Evolutionary conservation across 495 filamentous ascomycete species (phyloP).

Genomic region (Lasiosphaeria ovina): DNA sequence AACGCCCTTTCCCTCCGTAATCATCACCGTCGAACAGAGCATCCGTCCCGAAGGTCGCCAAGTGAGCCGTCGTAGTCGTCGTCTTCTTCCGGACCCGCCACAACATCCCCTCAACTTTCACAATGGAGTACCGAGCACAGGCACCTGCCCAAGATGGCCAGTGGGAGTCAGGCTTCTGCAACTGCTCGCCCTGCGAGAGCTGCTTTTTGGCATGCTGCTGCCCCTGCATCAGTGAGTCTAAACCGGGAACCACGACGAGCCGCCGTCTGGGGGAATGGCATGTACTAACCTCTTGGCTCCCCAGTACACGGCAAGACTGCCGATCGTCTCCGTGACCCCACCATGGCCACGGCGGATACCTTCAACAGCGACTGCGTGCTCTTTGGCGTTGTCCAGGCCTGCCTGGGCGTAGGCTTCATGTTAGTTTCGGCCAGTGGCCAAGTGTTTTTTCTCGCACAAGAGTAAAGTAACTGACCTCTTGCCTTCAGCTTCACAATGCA

Average conservation of each 20-base stretch:
- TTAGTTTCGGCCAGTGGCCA: neutral
- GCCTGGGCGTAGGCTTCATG: slow-evolving; percentile 24
- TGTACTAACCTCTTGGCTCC: slow-evolving; percentile 2
- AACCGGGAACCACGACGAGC: neutral
- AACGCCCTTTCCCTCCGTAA: neutral
- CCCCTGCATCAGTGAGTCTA: slow-evolving; percentile 5
- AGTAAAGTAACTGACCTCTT: neutral
- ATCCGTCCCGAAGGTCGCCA: too few relatives aligned
- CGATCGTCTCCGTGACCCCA: slow-evolving; percentile 45
- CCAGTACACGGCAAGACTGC: slow-evolving; percentile 44
- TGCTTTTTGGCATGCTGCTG: slow-evolving; percentile 6
- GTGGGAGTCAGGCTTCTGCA: slow-evolving; percentile 7
- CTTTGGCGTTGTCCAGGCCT: slow-evolving; percentile 14
- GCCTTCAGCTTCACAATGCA: slow-evolving; percentile 37
- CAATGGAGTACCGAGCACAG: slow-evolving; percentile 2
- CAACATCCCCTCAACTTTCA: neutral
- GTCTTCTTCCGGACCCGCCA: neutral
- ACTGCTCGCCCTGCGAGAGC: slow-evolving; percentile 6
- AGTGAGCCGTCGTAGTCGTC: too few relatives aligned
- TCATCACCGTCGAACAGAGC: neutral
- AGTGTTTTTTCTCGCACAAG: neutral
- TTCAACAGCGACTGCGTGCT: slow-evolving; percentile 37
- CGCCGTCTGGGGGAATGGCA: neutral
- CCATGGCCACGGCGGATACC: slow-evolving; percentile 35
- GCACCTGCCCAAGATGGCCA: neutral